phyloP scores from a whole-genome alignment of 2,329 filamentous ascomycete species.

The Nannizziopsis arthrosporioides region DNA sequence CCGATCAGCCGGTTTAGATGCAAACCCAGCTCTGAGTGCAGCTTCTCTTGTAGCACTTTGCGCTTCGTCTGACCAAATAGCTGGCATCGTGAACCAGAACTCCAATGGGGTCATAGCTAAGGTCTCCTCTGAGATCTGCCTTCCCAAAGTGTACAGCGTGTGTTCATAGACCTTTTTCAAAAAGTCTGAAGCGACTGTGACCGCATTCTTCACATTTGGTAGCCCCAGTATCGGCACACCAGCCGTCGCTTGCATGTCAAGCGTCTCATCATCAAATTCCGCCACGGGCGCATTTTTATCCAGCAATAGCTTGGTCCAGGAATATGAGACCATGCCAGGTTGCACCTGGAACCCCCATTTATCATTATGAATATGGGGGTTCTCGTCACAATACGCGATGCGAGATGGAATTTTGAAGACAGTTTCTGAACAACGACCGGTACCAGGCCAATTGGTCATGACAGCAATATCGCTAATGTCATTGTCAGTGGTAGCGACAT shows the following conservation, averaged over 20 bases:
- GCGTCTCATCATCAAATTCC: constrained; percentile 17
- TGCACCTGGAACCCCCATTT: constrained; percentile 21
- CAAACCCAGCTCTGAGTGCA: constrained; percentile 16
- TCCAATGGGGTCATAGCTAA: constrained; percentile 15
- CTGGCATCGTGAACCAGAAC: constrained; percentile 18
- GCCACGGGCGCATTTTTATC: constrained; percentile 16
- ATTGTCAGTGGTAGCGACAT: constrained; percentile 14
- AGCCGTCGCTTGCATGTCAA: constrained; percentile 8
- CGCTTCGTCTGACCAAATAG: constrained; percentile 16
- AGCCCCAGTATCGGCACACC: constrained; percentile 15
- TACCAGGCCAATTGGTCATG: constrained; percentile 20
- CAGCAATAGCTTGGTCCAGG: constrained; percentile 24
- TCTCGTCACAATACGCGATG: constrained; percentile 20
- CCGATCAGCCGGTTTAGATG: constrained; percentile 13
- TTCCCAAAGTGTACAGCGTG: constrained; percentile 15
- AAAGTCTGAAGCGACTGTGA: constrained; percentile 19
- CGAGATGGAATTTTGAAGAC: constrained; percentile 20
- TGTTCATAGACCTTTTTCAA: constrained; percentile 17
- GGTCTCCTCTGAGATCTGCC: constrained; percentile 14
- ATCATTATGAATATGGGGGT: constrained; percentile 6
- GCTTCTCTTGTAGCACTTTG: constrained; percentile 15
- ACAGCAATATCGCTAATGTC: constrained; percentile 17
- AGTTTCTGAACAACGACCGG: constrained; percentile 10
- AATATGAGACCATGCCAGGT: constrained; percentile 18
- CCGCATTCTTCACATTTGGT: constrained; percentile 18